Evolutionary conservation across 2,329 filamentous ascomycete species (phyloP).

Genomic region (Ilyonectria destructans): DNA sequence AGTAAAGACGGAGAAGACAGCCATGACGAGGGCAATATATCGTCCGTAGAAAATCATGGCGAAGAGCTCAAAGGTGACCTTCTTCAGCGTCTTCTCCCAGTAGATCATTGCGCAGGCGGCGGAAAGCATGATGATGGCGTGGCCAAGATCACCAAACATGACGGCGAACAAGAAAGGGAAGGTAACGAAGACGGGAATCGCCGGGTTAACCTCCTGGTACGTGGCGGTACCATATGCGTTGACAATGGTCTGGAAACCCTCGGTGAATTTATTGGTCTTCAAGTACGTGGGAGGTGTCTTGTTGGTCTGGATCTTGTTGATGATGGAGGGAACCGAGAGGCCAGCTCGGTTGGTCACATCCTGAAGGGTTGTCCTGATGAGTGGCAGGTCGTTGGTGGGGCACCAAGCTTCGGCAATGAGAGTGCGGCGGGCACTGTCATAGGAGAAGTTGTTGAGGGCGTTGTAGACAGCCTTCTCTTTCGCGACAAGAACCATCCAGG

Average conservation of each 20-base stretch:
- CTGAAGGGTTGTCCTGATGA: constrained; percentile 94
- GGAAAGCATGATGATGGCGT: constrained; percentile 89
- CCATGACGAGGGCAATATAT: constrained; percentile 99
- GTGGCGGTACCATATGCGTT: constrained; percentile 98
- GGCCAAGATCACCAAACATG: constrained; percentile 99
- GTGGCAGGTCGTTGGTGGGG: constrained; percentile 88
- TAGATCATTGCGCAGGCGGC: constrained; percentile 95
- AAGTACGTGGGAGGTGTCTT: constrained; percentile 98
- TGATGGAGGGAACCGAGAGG: constrained; percentile 96
- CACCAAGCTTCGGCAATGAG: constrained; percentile 98
- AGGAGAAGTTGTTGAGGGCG: constrained; percentile 95
- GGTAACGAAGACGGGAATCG: constrained; percentile 94
- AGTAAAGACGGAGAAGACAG: constrained; percentile 95
- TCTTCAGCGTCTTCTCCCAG: constrained; percentile 94
- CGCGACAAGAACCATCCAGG: constrained; percentile 97
- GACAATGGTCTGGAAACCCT: constrained; percentile 98
- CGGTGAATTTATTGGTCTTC: constrained; percentile 98
- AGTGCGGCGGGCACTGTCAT: constrained; percentile 95
- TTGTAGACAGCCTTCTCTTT: constrained; percentile 99
- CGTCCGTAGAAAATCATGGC: constrained; percentile 99
- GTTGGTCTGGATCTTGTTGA: constrained; percentile 97
- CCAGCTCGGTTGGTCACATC: constrained; percentile 98
- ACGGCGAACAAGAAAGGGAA: constrained; percentile 99
- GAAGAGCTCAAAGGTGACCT: constrained; percentile 93
- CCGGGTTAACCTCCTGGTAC: constrained; percentile 97